phyloP scores from a whole-genome alignment of 1,284 basidiomycete genomes.

The Ganoderma sinense region DNA sequence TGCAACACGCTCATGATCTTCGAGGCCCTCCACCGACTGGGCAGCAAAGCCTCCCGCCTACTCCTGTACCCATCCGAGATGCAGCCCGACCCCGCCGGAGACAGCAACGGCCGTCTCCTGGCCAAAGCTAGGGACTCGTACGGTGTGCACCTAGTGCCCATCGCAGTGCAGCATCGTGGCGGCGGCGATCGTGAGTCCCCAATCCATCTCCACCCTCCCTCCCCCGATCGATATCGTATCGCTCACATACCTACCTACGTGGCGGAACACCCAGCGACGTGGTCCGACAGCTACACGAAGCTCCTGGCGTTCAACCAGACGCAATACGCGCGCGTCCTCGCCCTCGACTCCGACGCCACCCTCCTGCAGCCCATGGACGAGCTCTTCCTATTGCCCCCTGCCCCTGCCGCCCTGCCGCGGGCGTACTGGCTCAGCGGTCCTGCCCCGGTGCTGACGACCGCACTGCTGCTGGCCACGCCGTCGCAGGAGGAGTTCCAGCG shows the following conservation, averaged over 20 bases:
- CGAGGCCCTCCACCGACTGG: background rate
- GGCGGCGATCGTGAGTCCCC: background rate
- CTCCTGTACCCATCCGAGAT: background rate
- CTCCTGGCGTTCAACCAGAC: background rate
- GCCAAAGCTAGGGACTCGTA: background rate
- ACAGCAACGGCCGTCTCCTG: background rate
- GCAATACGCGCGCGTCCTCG: background rate
- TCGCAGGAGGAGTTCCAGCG: background rate
- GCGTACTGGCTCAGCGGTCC: background rate
- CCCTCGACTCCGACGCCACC: background rate
- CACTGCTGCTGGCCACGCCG: background rate
- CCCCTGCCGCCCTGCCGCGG: background rate
- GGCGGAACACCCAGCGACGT: background rate
- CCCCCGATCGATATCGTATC: background rate
- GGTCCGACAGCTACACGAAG: background rate
- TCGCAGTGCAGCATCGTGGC: background rate
- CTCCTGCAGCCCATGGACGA: background rate
- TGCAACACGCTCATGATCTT: background rate
- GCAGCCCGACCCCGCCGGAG: background rate
- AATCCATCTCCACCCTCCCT: background rate
- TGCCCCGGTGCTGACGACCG: background rate
- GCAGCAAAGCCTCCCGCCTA: background rate
- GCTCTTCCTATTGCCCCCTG: background rate
- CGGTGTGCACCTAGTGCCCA: background rate
- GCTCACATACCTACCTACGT: background rate